Base-by-base conservation (phyloP, 164 flowering plant genomes). In the Magnolia changhungtana region DNA sequence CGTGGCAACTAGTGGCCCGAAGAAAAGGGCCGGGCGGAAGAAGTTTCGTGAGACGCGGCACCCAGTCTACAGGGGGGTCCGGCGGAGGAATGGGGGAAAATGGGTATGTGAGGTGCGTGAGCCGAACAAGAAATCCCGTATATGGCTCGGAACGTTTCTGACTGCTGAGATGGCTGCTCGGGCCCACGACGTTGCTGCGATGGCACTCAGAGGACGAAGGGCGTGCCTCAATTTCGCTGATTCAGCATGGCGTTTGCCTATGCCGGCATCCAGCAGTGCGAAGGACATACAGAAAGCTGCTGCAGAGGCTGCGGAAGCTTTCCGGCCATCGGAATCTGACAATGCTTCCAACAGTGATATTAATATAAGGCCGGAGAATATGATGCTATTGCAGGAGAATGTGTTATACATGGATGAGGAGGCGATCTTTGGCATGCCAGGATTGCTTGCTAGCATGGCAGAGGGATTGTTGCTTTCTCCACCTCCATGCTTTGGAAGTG, bases 1-100 rank as follows among this genome's bases (percentile, higher is more conserved):
- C 21, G 24, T 73, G 27, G 71, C 73, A 24, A 21, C 72, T 11
- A 45, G 16, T 31, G 4, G 27, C 23, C 78, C 78, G 2, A 91
- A 91, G 82, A 85, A 85, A 75, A 72, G 83, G 4, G 91, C 92
- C 0, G 93, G 96, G 0, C 51, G 96, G 72, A 89, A 88, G 85
- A 91, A 91, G 84, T 91, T 91, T 71, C 78, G 84, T 78, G 96
- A 91, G 83, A 91, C 96, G 0, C 73, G 95, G 16, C 95, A 91
- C 84, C 92, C 95, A 10, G 87, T 91, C 4, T 91, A 84, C 79
- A 77, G 90, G 4, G 93, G 95, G 0, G 90, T 91, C 1, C 51
- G 95, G 50, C 71, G 82, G 79, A 72, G 94, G 80, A 80, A 85
- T 5, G 75, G 61, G 8, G 24, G 71, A 67, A 90, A 84, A 77